These are phyloP conservation scores for Fusarium citri DNA, from an alignment of 2,329 filamentous ascomycete species.

Conservation along the genomic window DNA sequence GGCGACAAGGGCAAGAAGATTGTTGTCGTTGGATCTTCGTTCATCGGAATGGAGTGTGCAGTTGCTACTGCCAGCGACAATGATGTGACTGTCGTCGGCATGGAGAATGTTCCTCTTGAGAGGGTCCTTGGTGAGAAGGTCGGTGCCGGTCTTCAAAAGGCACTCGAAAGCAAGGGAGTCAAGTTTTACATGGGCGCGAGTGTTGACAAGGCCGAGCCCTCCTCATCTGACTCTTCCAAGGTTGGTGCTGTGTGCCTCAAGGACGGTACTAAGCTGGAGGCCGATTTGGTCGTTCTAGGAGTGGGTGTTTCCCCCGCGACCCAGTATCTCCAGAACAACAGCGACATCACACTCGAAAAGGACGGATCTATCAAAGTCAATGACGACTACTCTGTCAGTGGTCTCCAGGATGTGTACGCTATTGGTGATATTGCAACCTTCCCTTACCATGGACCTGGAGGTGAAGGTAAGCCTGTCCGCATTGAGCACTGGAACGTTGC, in stretches of 20 bases:
- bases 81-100: slow-evolving; percentile 85
- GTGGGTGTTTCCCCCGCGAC: slow-evolving; percentile 91
- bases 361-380: slow-evolving; percentile 90
- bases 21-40: slow-evolving; percentile 90
- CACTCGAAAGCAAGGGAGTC: slow-evolving; percentile 86
- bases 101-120: slow-evolving; percentile 87
- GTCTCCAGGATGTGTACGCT: slow-evolving; percentile 86
- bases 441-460: slow-evolving; percentile 91
- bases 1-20: slow-evolving; percentile 90
- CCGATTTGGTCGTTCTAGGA: slow-evolving; percentile 91
- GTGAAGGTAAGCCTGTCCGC: slow-evolving; percentile 76
- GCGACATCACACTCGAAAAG: slow-evolving; percentile 74
- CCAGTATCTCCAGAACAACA: slow-evolving; percentile 80
- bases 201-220: slow-evolving; percentile 85
- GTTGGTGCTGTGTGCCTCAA: slow-evolving; percentile 87
- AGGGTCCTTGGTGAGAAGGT: slow-evolving; percentile 85
- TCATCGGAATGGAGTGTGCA: slow-evolving; percentile 98
- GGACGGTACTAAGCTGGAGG: slow-evolving; percentile 84
- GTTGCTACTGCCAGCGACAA: slow-evolving; percentile 85
- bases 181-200: slow-evolving; percentile 86
- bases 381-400: slow-evolving; percentile 80
- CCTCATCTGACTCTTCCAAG: slow-evolving; percentile 71
- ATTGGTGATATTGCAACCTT: slow-evolving; percentile 96
- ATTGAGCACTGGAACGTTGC: slow-evolving; percentile 99
- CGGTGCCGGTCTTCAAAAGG: slow-evolving; percentile 81